Evolutionary conservation across 2,329 filamentous ascomycete genomes (phyloP), one percentile per base, ranked within the genome.

Genomic region (Xylariaceae sp.): DNA sequence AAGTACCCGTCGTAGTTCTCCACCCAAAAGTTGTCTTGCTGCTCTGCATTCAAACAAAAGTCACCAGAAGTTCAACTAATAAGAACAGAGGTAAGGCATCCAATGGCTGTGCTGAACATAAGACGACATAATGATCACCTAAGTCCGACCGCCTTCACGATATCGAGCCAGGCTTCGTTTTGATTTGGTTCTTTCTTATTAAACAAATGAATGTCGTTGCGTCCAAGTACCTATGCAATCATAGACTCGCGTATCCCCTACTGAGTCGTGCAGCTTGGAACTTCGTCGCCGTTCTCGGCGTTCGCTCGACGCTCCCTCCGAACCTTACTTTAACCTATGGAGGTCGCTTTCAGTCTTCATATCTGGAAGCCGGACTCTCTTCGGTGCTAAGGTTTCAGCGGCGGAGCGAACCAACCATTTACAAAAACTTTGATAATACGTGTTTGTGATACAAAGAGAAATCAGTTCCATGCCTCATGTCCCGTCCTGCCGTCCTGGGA

Each of bases 281-380:
- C 62, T 69, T 70, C 69, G 63, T 68, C 69, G 65, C 60, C 61
- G 66, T 62, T 57, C 70, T 74, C 42, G 63, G 74, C 65, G 77
- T 79, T 78, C 78, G 79, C 84, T 88, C 85, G 79, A 87, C 84
- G 82, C 83, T 77, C 76, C 76, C 75, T 76, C 78, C 79, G 73
- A 81, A 77, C 79, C 80, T 84, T 79, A 84, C 84, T 88, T 88
- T 86, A 88, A 88, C 85, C 85, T 87, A 80, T 86, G 82, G 81
- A 75, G 74, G 75, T 58, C 55, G 55, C 52, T 61, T 59, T 62
- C 64, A 60, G 52, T 13, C 18, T 6, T 55, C 49, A 18, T 54
- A 55, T 42, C 50, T 55, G 54, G 61, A 56, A 59, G 61, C 58
- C 53, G 23, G 75, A 82, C 82, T 86, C 83, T 86, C 83, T 80